These are phyloP conservation scores for Rhynchosporium graminicola DNA, from an alignment of 2,329 filamentous ascomycete species.

Conservation along the genomic window DNA sequence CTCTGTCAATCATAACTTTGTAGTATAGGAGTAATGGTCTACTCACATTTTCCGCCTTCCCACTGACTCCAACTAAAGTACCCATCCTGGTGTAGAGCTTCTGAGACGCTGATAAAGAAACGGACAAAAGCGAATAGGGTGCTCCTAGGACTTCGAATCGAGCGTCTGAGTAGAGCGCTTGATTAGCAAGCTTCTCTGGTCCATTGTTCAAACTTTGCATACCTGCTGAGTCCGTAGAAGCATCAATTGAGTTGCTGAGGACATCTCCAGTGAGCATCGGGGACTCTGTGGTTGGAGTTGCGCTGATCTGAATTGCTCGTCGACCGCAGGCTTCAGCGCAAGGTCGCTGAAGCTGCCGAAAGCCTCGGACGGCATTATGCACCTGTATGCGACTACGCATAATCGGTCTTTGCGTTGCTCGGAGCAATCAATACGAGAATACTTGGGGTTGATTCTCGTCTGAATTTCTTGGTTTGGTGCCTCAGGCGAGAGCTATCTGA, in stretches of 20 bases:
- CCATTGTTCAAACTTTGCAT: conserved; percentile 15
- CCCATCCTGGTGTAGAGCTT: conserved; percentile 90
- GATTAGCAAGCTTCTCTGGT: conserved; percentile 13
- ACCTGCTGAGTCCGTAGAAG: conserved; percentile 39
- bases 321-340: conserved; percentile 41
- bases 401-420: conserved; percentile 27
- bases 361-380: conserved; percentile 31
- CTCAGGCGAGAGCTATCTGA: conserved; percentile 16
- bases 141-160: conserved; percentile 91
- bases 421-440: conserved; percentile 16
- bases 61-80: conserved; percentile 85
- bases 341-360: conserved; percentile 33
- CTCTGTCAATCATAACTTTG: conserved; percentile 1
- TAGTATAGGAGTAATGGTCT: not conserved
- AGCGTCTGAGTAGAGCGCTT: conserved; percentile 63
- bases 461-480: conserved; percentile 14
- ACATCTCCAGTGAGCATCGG: conserved; percentile 54
- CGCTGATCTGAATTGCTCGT: conserved; percentile 63
- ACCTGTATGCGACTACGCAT: conserved; percentile 39
- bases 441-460: conserved; percentile 10
- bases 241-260: conserved; percentile 52
- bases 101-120: conserved; percentile 89
- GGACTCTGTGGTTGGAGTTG: conserved; percentile 58
- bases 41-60: conserved; percentile 84
- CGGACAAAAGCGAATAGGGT: conserved; percentile 90